These are phyloP conservation scores for Colletotrichum sp. DNA, from an alignment of 2,329 filamentous ascomycete species.

Conservation along the genomic window DNA sequence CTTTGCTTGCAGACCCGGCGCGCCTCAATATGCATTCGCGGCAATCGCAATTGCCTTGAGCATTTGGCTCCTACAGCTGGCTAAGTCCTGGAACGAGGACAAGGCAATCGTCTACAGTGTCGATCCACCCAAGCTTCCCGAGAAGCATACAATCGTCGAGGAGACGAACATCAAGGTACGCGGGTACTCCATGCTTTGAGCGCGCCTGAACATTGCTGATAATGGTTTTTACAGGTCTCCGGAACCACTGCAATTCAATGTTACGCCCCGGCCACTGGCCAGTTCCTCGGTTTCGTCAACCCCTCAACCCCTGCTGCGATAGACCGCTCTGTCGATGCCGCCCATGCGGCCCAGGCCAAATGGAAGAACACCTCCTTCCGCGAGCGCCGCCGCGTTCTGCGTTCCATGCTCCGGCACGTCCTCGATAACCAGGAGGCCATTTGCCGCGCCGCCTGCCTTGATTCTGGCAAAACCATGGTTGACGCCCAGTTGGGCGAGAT, in stretches of 20 bases:
- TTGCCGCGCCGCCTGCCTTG: conserved; percentile 82
- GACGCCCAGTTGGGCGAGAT: conserved; percentile 96
- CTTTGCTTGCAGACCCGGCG: background rate
- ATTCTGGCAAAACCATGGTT: conserved; percentile 95
- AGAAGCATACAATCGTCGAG: conserved; percentile 62
- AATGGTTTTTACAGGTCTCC: conserved; percentile 44
- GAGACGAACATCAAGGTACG: conserved; percentile 64
- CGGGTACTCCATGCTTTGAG: background rate
- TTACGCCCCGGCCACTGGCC: conserved; percentile 88
- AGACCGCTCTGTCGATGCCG: conserved; percentile 77
- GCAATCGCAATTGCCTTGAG: conserved; percentile 34
- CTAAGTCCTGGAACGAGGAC: conserved; percentile 35
- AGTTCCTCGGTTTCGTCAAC: conserved; percentile 79
- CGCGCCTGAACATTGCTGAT: background rate
- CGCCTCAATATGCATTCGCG: conserved; percentile 32
- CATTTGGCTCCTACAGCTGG: conserved; percentile 31
- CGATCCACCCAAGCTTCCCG: conserved; percentile 64
- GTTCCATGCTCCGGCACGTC: conserved; percentile 80
- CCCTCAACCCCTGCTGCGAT: conserved; percentile 79
- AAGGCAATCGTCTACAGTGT: conserved; percentile 64
- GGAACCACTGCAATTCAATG: conserved; percentile 77
- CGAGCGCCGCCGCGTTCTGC: conserved; percentile 79
- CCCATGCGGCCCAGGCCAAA: conserved; percentile 73
- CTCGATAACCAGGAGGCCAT: conserved; percentile 90
- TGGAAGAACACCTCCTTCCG: conserved; percentile 83